Conservation (phyloP, 1,284 basidiomycete species). For the Meira miltonrushii region DNA sequence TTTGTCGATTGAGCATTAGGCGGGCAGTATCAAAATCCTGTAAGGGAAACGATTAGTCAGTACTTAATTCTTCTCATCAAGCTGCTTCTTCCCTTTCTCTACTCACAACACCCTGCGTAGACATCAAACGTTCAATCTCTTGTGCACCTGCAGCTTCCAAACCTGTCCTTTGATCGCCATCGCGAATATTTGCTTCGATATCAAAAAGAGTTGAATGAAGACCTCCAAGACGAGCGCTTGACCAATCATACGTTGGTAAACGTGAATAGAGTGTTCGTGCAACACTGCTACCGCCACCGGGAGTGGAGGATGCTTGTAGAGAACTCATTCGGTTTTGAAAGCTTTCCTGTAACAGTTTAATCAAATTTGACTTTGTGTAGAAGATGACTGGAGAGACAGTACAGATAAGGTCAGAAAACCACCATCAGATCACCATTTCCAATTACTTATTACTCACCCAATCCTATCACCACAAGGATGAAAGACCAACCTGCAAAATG, state of each 20-base stretch:
- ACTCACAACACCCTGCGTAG: slow-evolving; percentile 29
- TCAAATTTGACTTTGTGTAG: no score
- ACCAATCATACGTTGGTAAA: slow-evolving; percentile 26
- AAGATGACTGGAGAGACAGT: no score
- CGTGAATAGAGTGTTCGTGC: slow-evolving; percentile 3
- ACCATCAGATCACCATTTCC: no score
- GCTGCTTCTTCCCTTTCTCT: no score
- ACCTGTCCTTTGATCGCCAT: slow-evolving; percentile 30
- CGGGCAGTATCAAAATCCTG: slow-evolving; percentile 46
- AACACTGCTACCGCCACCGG: background rate
- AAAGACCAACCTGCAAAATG: no score
- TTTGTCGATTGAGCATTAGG: slow-evolving; percentile 37
- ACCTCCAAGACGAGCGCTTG: slow-evolving; percentile 19
- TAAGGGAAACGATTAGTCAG: background rate
- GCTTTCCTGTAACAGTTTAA: no score
- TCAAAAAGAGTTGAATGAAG: slow-evolving; percentile 40
- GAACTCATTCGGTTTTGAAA: no score
- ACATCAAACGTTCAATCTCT: slow-evolving; percentile 42
- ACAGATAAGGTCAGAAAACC: no score
- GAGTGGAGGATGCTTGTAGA: no score
- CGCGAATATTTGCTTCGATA: slow-evolving; percentile 40
- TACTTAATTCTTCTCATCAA: background rate
- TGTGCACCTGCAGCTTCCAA: slow-evolving; percentile 38
- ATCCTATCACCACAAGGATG: no score
- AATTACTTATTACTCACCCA: no score